Conservation (phyloP, 495 filamentous ascomycete species). For the Endocarpon pusillum region DNA sequence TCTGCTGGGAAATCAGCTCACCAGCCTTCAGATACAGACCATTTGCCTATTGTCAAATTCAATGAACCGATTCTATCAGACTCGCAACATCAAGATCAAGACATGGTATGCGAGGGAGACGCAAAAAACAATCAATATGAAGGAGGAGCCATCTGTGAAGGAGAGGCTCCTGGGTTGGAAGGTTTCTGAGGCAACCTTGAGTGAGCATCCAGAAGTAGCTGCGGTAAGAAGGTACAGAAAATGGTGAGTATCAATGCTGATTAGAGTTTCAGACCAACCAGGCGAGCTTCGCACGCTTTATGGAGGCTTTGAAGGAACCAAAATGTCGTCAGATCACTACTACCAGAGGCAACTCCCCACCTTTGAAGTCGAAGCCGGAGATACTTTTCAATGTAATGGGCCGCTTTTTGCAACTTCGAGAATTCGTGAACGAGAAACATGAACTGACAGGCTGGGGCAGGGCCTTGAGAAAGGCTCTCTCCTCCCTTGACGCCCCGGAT, state of each 20-base stretch:
- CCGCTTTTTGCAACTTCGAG: slow-evolving; percentile 78
- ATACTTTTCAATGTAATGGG: slow-evolving; percentile 63
- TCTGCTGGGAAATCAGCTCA: slow-evolving; percentile 54
- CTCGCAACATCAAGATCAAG: slow-evolving; percentile 53
- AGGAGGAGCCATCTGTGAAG: slow-evolving; percentile 40
- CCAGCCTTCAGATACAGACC: slow-evolving; percentile 54
- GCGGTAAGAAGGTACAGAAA: no score
- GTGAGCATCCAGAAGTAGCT: no score
- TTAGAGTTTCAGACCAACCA: no score
- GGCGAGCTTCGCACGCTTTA: no score
- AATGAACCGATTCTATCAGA: slow-evolving; percentile 64
- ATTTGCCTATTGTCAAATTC: slow-evolving; percentile 58
- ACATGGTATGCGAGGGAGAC: slow-evolving; percentile 73
- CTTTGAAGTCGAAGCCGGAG: slow-evolving; percentile 45
- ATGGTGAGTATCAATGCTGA: no score
- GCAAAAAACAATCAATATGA: slow-evolving; percentile 47
- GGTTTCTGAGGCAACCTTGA: no score
- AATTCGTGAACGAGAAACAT: slow-evolving; percentile 67
- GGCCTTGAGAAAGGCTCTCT: slow-evolving; percentile 51
- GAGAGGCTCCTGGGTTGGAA: slow-evolving; percentile 56
- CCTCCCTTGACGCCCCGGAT: slow-evolving; percentile 36
- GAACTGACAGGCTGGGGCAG: slow-evolving; percentile 71
- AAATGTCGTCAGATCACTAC: background rate
- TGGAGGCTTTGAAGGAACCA: background rate
- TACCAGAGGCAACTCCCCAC: slow-evolving; percentile 14